Percentiles rank a stretch among this genome's conserved stretches.
phyloP scores from a whole-genome alignment of 257 asterid genomes.

The Leonotis leonurus region DNA sequence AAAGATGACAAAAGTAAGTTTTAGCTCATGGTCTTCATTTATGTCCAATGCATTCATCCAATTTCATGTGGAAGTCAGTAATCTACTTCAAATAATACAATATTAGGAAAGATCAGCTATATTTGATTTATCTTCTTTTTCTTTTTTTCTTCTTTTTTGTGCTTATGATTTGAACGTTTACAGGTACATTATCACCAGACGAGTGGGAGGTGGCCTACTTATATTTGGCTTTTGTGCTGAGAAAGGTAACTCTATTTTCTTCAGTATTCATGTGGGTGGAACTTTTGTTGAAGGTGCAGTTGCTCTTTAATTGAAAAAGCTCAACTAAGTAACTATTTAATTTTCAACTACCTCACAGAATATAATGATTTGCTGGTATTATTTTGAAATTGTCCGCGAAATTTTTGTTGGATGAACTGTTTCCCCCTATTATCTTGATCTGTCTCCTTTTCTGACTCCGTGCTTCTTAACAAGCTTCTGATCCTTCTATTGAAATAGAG shows the following conservation, averaged over 20 bases:
- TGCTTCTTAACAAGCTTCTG: neutral
- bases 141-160: neutral
- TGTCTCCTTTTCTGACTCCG: neutral
- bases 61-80: neutral
- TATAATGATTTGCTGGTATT: neutral
- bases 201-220: slow-evolving; percentile 98
- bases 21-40: neutral
- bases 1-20: slow-evolving; percentile 72
- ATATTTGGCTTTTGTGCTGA: slow-evolving; percentile 68
- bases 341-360: neutral
- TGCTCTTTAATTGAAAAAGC: neutral
- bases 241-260: slow-evolving; percentile 42
- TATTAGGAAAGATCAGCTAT: neutral
- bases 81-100: neutral
- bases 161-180: neutral
- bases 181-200: slow-evolving; percentile 84
- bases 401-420: neutral
- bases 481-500: neutral
- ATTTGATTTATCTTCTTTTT: neutral
- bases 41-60: neutral
- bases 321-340: neutral
- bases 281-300: neutral
- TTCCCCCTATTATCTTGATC: neutral
- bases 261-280: neutral
- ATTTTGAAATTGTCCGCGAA: neutral